phyloP scores from a whole-genome alignment of 140 eudicot genomes.

The Senecio squalidus region DNA sequence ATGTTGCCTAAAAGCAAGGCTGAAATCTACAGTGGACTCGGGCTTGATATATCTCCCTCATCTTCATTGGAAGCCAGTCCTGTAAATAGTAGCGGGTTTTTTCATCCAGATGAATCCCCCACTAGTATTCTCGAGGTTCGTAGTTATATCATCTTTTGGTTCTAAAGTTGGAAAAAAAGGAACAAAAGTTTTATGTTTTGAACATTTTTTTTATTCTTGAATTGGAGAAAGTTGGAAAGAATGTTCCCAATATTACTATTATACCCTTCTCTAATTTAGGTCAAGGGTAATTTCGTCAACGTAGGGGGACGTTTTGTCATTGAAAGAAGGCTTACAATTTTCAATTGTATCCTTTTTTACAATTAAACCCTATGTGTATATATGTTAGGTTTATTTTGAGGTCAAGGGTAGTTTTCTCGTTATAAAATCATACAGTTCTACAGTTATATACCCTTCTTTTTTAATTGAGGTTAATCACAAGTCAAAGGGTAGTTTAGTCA shows the following conservation, averaged over 20 bases:
- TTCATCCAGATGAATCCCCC: conserved; percentile 62
- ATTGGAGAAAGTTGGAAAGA: neutral
- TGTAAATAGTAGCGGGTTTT: conserved; percentile 44
- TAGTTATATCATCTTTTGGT: neutral
- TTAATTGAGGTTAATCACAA: neutral
- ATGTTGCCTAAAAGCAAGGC: conserved; percentile 53
- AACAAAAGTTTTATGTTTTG: neutral
- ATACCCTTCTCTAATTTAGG: neutral
- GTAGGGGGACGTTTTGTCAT: neutral
- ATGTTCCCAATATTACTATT: neutral
- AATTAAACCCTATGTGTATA: neutral
- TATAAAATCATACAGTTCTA: neutral
- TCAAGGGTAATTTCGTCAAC: neutral
- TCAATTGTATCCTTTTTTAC: neutral
- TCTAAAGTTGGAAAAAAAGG: neutral
- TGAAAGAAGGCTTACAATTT: neutral
- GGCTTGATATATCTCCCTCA: conserved; percentile 88
- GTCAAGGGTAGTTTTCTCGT: neutral
- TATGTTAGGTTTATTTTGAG: conserved; percentile 3
- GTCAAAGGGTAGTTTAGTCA: neutral
- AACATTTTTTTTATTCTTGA: neutral
- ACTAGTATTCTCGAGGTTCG: conserved; percentile 81
- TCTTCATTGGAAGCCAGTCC: conserved; percentile 75
- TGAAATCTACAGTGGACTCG: conserved; percentile 95
- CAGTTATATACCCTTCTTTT: neutral